phyloP scores from a whole-genome alignment of 192 early-diverging fungal genomes.

The Pecoramyces ruminantium region DNA sequence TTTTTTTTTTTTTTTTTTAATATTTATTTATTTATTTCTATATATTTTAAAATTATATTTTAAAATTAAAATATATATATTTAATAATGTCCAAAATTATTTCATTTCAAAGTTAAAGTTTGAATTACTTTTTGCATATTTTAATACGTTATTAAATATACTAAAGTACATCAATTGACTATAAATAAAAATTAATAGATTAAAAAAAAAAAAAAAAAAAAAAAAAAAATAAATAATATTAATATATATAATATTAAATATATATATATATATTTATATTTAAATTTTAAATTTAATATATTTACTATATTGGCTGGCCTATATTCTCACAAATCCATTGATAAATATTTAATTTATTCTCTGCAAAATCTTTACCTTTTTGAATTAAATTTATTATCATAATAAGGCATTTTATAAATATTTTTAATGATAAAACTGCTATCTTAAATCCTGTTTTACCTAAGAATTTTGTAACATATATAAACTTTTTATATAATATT shows the following conservation, averaged over 20 bases:
- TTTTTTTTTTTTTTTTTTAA: too few species aligned
- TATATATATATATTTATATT: neutral
- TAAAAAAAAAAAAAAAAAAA: too few species aligned
- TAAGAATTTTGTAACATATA: neutral
- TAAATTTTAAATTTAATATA: too few species aligned
- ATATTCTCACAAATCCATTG: neutral
- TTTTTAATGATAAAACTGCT: neutral
- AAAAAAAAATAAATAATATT: too few species aligned
- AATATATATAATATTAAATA: too few species aligned
- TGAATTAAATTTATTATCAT: neutral
- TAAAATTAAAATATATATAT: too few species aligned
- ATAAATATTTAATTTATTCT: neutral
- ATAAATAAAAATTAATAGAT: too few species aligned
- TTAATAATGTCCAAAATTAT: too few species aligned
- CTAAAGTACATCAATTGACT: neutral
- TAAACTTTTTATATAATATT: neutral
- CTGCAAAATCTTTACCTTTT: neutral
- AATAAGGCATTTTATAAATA: neutral
- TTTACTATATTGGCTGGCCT: neutral
- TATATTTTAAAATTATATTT: too few species aligned
- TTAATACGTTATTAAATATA: neutral
- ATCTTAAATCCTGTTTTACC: neutral
- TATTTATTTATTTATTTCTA: too few species aligned
- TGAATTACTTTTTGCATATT: neutral
- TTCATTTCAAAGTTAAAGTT: neutral